These are phyloP conservation scores for Aphanomyces invadans DNA, from an alignment of 352 stramenopile genomes.

Conservation along the genomic window DNA sequence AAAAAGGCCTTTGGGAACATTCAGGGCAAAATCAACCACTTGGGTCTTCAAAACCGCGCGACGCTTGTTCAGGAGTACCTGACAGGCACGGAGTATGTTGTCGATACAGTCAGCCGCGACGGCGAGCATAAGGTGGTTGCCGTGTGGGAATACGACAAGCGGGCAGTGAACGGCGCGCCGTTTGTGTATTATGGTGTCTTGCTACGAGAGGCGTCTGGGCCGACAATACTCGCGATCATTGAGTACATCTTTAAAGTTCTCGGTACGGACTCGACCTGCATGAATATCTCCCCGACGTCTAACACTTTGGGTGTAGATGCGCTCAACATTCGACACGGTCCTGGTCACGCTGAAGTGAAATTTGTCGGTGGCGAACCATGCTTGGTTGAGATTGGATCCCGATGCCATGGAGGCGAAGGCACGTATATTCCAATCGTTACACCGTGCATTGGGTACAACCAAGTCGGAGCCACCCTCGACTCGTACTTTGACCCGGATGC, in stretches of 20 bases:
- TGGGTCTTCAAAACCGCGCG: conserved; percentile 79
- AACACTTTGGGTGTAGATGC: conserved; percentile 37
- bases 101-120: conserved; percentile 93
- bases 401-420: conserved; percentile 91
- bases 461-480: conserved; percentile 86
- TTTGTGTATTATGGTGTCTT: conserved; percentile 93
- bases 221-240: conserved; percentile 39
- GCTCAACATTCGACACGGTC: conserved; percentile 73
- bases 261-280: background rate
- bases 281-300: background rate
- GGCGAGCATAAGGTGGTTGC: conserved; percentile 92
- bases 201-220: conserved; percentile 44
- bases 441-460: conserved; percentile 88
- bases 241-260: conserved; percentile 68
- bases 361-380: conserved; percentile 75
- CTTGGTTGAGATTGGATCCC: conserved; percentile 92
- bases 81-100: conserved; percentile 91
- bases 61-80: conserved; percentile 95
- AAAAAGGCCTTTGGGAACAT: conserved; percentile 86
- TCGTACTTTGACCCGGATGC: conserved; percentile 68
- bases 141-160: conserved; percentile 97
- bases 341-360: conserved; percentile 84
- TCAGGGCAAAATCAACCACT: conserved; percentile 83
- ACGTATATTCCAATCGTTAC: conserved; percentile 86
- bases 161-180: conserved; percentile 82